These are phyloP conservation scores for Aspergillus panamensis DNA, from an alignment of 495 filamentous ascomycete genomes.

Conservation along the genomic window DNA sequence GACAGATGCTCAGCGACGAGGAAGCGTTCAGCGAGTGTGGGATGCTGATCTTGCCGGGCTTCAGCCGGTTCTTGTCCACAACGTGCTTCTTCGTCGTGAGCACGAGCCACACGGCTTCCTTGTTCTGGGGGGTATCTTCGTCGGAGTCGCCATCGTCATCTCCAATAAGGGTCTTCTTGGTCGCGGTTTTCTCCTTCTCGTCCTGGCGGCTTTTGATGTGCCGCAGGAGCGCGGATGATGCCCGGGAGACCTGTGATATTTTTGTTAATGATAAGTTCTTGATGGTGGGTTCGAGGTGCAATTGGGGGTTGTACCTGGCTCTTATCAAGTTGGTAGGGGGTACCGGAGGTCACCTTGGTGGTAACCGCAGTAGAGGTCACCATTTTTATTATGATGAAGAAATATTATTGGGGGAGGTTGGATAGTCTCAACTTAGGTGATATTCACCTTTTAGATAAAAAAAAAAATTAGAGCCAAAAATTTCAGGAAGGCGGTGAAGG, in stretches of 20 bases:
- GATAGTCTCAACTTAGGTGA: constrained; percentile 31
- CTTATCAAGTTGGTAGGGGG: constrained; percentile 64
- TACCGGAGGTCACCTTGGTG: constrained; percentile 47
- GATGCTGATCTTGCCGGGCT: constrained; percentile 64
- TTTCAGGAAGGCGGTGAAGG: constrained; percentile 2
- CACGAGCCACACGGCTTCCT: constrained; percentile 75
- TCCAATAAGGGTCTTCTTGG: constrained; percentile 72
- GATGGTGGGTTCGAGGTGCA: neutral
- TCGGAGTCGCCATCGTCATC: constrained; percentile 53
- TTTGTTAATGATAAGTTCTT: constrained; percentile 15
- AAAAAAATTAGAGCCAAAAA: constrained; percentile 23
- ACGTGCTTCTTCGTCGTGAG: constrained; percentile 90
- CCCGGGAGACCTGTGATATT: constrained; percentile 60
- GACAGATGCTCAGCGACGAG: constrained; percentile 65
- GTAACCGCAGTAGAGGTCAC: constrained; percentile 48
- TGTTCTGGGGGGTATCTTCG: constrained; percentile 42
- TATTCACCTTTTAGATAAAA: constrained; percentile 34
- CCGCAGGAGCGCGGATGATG: constrained; percentile 73
- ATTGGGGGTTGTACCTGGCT: constrained; percentile 48
- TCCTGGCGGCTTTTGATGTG: constrained; percentile 69
- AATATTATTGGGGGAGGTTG: constrained; percentile 24
- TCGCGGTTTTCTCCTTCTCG: constrained; percentile 50
- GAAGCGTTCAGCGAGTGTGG: constrained; percentile 69
- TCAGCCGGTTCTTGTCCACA: constrained; percentile 68
- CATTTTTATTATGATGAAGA: constrained; percentile 33